Conservation (phyloP, 495 filamentous ascomycete species). For the Usnea hakonensis region DNA sequence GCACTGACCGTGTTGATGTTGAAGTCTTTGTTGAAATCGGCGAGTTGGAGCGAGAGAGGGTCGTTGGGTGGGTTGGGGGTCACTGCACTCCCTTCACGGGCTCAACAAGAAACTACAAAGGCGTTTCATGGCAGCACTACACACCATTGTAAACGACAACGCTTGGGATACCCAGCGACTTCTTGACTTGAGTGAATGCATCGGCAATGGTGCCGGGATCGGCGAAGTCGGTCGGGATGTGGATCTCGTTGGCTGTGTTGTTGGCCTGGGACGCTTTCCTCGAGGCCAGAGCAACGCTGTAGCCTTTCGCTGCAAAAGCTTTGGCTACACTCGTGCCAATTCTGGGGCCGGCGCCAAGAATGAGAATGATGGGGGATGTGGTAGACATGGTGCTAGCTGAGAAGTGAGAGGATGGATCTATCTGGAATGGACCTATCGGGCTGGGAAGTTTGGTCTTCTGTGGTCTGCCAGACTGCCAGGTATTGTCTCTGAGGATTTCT, state of each 20-base stretch:
- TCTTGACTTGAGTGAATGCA: constrained; percentile 6
- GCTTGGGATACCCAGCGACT: not conserved
- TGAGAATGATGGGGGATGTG: constrained; percentile 3
- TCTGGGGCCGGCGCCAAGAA: constrained; percentile 3
- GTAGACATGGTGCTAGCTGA: not conserved
- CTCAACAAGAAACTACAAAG: not conserved
- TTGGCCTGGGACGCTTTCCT: constrained; percentile 1
- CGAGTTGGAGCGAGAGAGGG: not conserved
- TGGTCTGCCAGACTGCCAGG: not conserved
- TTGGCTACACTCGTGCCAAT: not conserved
- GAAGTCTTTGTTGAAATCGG: constrained; percentile 1
- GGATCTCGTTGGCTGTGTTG: not conserved
- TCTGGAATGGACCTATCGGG: not conserved
- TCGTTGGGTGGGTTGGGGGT: not conserved
- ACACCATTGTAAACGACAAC: constrained; percentile 6
- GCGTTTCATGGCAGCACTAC: not conserved
- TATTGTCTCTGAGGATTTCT: not conserved
- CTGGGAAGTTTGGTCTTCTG: not conserved
- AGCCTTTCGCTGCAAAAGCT: constrained; percentile 1
- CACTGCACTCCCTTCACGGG: not conserved
- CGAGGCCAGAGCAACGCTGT: constrained; percentile 4
- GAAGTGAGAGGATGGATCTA: no score
- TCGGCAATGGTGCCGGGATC: not conserved
- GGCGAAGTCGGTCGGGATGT: not conserved
- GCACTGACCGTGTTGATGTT: constrained; percentile 6